Conservation (phyloP, 75 land plant genomes). For the Picea sitchensis region DNA sequence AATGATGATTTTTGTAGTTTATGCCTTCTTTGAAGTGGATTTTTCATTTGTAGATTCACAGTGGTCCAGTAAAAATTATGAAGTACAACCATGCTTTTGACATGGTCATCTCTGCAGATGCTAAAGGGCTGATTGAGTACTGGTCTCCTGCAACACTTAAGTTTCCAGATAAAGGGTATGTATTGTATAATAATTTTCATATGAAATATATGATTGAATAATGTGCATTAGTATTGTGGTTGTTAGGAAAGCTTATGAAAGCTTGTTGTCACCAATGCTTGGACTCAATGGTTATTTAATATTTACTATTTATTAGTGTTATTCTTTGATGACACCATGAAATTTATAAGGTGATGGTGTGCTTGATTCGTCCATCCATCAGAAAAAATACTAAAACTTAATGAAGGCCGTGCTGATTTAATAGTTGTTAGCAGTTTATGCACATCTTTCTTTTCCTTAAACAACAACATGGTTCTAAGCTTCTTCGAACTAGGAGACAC, state of each 20-base stretch:
- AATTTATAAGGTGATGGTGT: no score
- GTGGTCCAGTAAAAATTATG: constrained; percentile 75
- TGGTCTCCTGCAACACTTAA: constrained; percentile 82
- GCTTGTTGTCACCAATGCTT: not conserved
- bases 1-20: not conserved
- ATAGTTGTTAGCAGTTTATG: no score
- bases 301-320: not conserved
- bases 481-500: no score
- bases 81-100: constrained; percentile 75
- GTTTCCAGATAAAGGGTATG: constrained; percentile 78
- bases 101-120: constrained; percentile 80
- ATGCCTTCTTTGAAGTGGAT: not conserved
- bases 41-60: constrained; percentile 54
- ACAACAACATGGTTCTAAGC: no score
- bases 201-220: not conserved
- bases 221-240: not conserved
- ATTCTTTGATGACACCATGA: not conserved
- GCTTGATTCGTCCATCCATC: no score
- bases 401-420: no score
- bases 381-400: no score
- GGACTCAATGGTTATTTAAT: not conserved
- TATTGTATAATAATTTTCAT: not conserved
- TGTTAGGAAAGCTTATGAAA: not conserved
- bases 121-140: constrained; percentile 85
- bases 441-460: no score